Evolutionary conservation across 2,329 filamentous ascomycete species (phyloP).

Genomic region (Curvularia spicifera): DNA sequence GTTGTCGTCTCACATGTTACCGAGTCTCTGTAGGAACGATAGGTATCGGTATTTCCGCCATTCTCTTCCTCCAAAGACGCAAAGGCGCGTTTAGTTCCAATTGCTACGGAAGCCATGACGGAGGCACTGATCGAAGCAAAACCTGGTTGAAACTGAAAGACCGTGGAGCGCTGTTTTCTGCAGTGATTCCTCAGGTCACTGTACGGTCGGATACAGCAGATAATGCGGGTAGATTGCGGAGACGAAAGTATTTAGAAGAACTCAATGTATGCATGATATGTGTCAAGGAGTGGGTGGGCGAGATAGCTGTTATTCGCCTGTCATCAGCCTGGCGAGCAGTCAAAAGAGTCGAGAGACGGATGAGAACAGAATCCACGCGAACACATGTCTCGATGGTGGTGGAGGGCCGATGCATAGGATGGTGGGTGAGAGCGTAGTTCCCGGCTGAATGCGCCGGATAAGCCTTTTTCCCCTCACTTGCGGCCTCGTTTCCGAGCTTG

Average conservation of each 20-base stretch:
- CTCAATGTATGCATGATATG: conserved; percentile 12
- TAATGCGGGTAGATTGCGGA: conserved; percentile 6
- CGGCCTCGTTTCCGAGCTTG: conserved; percentile 5
- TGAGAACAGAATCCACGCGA: conserved; percentile 4
- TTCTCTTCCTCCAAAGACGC: conserved; percentile 13
- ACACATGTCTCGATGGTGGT: conserved; percentile 21
- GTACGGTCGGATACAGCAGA: not conserved
- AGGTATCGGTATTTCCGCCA: conserved; percentile 12
- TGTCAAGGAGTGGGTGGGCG: not conserved
- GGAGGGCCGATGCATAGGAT: conserved; percentile 8
- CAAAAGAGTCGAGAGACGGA: not conserved
- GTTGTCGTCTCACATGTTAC: conserved; percentile 5
- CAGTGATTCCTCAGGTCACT: not conserved
- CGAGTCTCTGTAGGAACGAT: conserved; percentile 9
- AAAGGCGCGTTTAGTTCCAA: conserved; percentile 15
- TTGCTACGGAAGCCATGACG: conserved; percentile 10
- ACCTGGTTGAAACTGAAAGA: not conserved
- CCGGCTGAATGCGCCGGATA: conserved; percentile 14
- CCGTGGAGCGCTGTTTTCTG: not conserved
- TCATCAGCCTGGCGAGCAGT: conserved; percentile 12
- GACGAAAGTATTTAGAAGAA: conserved; percentile 1
- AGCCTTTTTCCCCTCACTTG: conserved; percentile 20
- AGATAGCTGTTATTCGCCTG: not conserved
- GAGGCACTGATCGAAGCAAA: not conserved
- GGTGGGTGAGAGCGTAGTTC: not conserved